Evolutionary conservation across 2,329 filamentous ascomycete species (phyloP), one percentile per base, ranked within the genome.

Genomic region (Cadophora sp.): DNA sequence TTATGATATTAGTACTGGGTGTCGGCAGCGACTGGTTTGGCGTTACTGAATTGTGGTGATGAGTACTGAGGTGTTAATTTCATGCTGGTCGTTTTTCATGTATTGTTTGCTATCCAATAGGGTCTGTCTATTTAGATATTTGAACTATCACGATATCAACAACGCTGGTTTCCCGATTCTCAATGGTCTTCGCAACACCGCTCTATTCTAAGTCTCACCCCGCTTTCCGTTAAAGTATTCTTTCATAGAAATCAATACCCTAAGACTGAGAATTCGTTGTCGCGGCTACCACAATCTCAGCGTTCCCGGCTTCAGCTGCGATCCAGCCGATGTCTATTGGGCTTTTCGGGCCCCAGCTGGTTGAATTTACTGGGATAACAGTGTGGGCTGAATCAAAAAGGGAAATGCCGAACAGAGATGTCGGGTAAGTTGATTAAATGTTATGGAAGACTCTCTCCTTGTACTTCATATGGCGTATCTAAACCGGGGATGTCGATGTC

Each of bases 401-500:
- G 8, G 8, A 39, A 33, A 39, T 13, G 36, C 8, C 36, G 11
- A 2, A 4, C 27, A 30, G 36, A 39, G 36, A 9, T 13, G 8
- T 39, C 11, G 2, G 4, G 36, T 11, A 9, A 2, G 11, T 39
- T 5, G 36, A 39, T 9, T 39, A 4, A 2, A 39, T 11, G 11
- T 8, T 4, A 39, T 8, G 8, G 43, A n/a, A 13, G 2, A 3
- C 13, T 45, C 1, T 45, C 8, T 16, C 43, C 30, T 4, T 9
- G 13, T 3, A 20, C 1, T 20, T 56, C 13, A 56, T 4, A 56
- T 56, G n/a, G 30, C 30, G 16, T 56, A 56, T 39, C n/a, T 39
- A 11, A 56, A 56, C 8, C 33, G 18, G 13, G 53, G 53, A 39
- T 56, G 33, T 22, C 53, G 53, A 22, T 56, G n/a, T 22, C 53